Conservation (phyloP, 2,329 filamentous ascomycete species). For the Claviceps maximensis region DNA sequence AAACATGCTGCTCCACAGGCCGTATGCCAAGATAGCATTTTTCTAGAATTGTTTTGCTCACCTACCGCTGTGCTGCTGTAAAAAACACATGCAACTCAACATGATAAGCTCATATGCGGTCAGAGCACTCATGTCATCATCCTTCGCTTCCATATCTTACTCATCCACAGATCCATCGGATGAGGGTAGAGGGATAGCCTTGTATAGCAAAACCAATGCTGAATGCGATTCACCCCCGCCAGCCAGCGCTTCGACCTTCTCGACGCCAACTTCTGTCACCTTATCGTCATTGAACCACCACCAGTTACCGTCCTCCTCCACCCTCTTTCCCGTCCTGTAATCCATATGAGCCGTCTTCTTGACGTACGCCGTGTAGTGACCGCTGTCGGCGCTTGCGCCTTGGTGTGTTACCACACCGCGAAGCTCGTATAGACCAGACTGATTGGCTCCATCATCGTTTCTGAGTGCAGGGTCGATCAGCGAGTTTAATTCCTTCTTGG, state of each 20-base stretch:
- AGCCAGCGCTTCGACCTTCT: slow-evolving; percentile 81
- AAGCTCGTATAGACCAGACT: slow-evolving; percentile 89
- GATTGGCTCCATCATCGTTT: slow-evolving; percentile 73
- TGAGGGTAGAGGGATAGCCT: slow-evolving; percentile 54
- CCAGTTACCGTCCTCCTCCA: slow-evolving; percentile 85
- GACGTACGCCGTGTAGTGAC: slow-evolving; percentile 95
- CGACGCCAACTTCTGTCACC: slow-evolving; percentile 78
- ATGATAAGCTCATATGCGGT: no score
- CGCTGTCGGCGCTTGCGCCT: slow-evolving; percentile 89
- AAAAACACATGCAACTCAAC: not conserved
- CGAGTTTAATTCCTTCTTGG: slow-evolving; percentile 77
- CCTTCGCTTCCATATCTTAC: not conserved
- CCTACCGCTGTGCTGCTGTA: not conserved
- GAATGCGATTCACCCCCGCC: slow-evolving; percentile 84
- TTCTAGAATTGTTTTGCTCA: not conserved
- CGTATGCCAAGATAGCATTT: not conserved
- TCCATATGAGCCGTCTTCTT: slow-evolving; percentile 74
- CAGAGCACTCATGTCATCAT: no score
- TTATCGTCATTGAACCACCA: slow-evolving; percentile 99
- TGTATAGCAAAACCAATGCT: slow-evolving; percentile 68
- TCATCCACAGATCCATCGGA: slow-evolving; percentile 32
- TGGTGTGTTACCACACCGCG: slow-evolving; percentile 92
- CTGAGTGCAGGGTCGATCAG: slow-evolving; percentile 64
- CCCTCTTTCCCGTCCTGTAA: slow-evolving; percentile 60
- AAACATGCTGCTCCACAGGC: not conserved